Evolutionary conservation across 2,329 filamentous ascomycete genomes (phyloP), one percentile per base, ranked within the genome.

Genomic region (Stemphylium vesicarium): DNA sequence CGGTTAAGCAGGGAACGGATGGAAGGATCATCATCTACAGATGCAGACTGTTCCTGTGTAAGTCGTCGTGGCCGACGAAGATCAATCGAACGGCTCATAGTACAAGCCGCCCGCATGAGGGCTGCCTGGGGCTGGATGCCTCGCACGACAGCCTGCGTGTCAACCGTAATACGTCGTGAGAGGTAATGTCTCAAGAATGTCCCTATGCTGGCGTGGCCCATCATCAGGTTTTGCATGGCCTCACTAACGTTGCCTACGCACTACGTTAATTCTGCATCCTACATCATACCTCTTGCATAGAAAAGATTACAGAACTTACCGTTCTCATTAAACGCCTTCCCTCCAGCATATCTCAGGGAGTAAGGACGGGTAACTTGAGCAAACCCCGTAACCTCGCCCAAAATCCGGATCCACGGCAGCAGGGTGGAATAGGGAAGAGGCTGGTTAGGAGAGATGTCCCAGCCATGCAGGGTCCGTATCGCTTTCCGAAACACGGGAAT

Each of bases 271-370:
- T 16, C 38, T 39, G 31, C 16, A 50, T 50, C 29, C 15, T 53
- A 12, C 12, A 42, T 36, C 11, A 47, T 24, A 12, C 1, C n/a
- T 10, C 15, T 42, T 46, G 7, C 12, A 47, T 53, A 29, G 1
- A 39, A 44, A 4, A 39, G 29, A 35, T 51, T 4, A 4, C 20
- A 20, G 9, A 32, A 72, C 42, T 69, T 62, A 78, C 70, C 26
- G 51, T 73, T 77, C 39, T 74, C 52, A 53, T 78, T 77, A 41
- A 79, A 75, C 4, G 63, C 71, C 53, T 78, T 77, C 13, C 70
- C 70, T 62, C 41, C 62, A 16, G 58, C 60, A 55, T 78, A 77
- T 62, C 65, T 66, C 16, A 78, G 69, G 22, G 40, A 54, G 56
- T 78, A 77, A 11, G 63, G 71, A 60, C 67, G 67, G 6, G 68